Base-by-base conservation (phyloP, 345 rosid species). In the Populus euphratica region DNA sequence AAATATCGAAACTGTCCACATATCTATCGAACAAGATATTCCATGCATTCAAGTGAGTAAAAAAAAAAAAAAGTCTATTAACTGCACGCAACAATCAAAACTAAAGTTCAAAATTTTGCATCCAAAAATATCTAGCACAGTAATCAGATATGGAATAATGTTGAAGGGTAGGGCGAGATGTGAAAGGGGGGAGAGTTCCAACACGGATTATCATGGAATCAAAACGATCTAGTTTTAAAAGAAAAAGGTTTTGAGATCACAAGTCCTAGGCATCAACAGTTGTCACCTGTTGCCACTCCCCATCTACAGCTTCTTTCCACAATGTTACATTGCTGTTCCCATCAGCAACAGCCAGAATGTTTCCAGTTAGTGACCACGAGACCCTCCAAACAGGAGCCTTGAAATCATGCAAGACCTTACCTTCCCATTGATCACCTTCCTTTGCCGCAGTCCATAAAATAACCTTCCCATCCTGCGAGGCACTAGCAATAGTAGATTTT, bases 281-380 rank as follows among this genome's bases (percentile, higher is more conserved):
- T 36, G 77, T 64, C 56, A 75, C 64, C 77, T 64, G 70, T 67
- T 75, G 77, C 77, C 77, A 75, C 25, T 75, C 77, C 16, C 77
- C 77, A 64, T 75, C 77, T 20, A 75, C 77, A 18, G 77, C 77
- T 65, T 75, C 77, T 75, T 66, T 75, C 77, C 77, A 65, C 41
- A 75, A 49, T 4, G 77, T 75, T 5, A 75, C 77, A 39, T 31
- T 31, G 56, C 66, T 75, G 54, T 75, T 75, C 61, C 71, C 77
- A 31, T 75, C 77, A 25, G 77, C 70, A 64, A 75, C 77, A 20
- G 77, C 77, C 77, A 65, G 47, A 29, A 75, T 75, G 77, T 75
- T 75, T 25, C 77, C 71, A 18, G 77, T 75, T 17, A 75, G 77
- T 1, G 77, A 75, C 77, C 77, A 75, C 9, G 77, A 75, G 36